Base-by-base conservation (phyloP, 2,329 filamentous ascomycete genomes). In the Aspergillus luchuensis region DNA sequence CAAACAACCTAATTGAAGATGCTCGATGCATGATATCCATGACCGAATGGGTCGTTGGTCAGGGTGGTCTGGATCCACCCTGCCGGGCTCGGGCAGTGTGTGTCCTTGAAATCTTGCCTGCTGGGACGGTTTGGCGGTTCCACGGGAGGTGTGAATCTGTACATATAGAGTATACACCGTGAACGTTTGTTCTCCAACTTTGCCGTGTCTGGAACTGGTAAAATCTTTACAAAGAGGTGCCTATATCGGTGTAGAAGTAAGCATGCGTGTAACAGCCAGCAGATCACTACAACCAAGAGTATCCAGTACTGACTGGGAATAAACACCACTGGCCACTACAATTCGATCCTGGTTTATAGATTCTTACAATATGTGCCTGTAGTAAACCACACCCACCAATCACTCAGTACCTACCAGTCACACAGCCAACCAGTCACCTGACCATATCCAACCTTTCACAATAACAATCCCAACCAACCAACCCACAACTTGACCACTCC, bases 161-260 rank as follows among this genome's bases (percentile, higher is more conserved):
- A 70, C 68, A 70, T 69, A 70, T 70, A 70, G 64, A 68, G 60
- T 65, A 68, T 69, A 64, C 63, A 65, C 63, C 65, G 53, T 58
- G 57, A 54, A 61, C 49, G 49, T 41, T 57, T 59, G 47, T 43
- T 45, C 41, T 38, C 30, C n/a, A 23, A 39, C n/a, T 13, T 39
- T 51, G 38, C 13, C 39, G 28, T 21, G 51, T 15, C 17, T 28
- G 47, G n/a, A 33, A 21, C 4, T 43, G 30, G 45, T 57, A 49
- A 38, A 54, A 19, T 17, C 33, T 23, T 6, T 45, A 45, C 33
- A 36, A 6, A 3, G 41, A 6, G 19, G 5, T 13, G 3, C 8
- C 8, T 43, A 45, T 23, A 45, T 45, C 5, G 41, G 19, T 45
- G 41, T 45, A 45, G 41, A 45, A 45, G 19, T 45, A 23, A 21